These are phyloP conservation scores for Leccinum longicurvipes DNA, from an alignment of 768 basidiomycete genomes.

Conservation along the genomic window DNA sequence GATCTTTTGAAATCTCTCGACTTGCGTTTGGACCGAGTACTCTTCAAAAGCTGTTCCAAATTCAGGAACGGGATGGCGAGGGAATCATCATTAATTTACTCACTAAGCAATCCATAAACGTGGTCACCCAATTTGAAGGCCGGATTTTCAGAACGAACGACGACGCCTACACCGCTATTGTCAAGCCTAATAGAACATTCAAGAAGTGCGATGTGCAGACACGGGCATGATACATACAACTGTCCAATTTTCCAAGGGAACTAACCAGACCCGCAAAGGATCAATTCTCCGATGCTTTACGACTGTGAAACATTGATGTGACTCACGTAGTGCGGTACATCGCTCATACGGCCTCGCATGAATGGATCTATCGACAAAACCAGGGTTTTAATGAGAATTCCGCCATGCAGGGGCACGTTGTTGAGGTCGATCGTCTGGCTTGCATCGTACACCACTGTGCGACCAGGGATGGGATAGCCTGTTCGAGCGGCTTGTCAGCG, in stretches of 20 bases:
- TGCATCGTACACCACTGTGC: slow-evolving; percentile 46
- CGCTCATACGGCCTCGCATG: slow-evolving; percentile 41
- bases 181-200: neutral
- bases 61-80: slow-evolving; percentile 39
- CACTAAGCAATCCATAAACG: slow-evolving; percentile 26
- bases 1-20: slow-evolving; percentile 8
- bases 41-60: slow-evolving; percentile 28
- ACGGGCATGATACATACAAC: slow-evolving; percentile 2
- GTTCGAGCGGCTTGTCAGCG: neutral
- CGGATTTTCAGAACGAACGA: slow-evolving; percentile 12
- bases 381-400: slow-evolving; percentile 49
- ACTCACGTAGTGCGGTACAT: slow-evolving; percentile 13
- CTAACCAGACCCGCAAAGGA: neutral
- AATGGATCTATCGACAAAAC: slow-evolving; percentile 48
- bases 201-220: neutral
- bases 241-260: slow-evolving; percentile 14
- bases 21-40: slow-evolving; percentile 7
- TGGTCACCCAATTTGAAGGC: slow-evolving; percentile 3
- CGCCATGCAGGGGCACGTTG: slow-evolving; percentile 40
- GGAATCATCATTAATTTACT: slow-evolving; percentile 34
- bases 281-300: neutral
- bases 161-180: slow-evolving; percentile 41
- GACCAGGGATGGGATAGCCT: slow-evolving; percentile 41
- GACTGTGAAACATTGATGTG: neutral
- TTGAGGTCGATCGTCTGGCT: slow-evolving; percentile 49